Percentiles rank a stretch among this genome's conserved stretches.
Conservation (phyloP, 2,329 filamentous ascomycete species). For the Colletotrichum chrysophilum region DNA sequence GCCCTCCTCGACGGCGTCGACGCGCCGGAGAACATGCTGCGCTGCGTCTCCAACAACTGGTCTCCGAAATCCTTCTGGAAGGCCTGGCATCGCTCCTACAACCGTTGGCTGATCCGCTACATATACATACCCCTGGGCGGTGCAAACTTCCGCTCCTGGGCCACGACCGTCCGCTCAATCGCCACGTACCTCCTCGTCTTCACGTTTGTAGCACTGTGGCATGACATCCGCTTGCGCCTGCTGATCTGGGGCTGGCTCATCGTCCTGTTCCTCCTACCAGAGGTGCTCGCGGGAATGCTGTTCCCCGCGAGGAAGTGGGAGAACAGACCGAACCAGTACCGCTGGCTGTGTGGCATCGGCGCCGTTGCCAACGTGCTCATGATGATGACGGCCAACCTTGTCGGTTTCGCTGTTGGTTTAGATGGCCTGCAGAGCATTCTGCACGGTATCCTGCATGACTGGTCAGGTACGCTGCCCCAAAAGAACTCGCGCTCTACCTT, state of each 20-base stretch:
- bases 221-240: slow-evolving; percentile 90
- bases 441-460: slow-evolving; percentile 76
- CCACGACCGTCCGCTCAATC: slow-evolving; percentile 61
- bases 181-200: slow-evolving; percentile 85
- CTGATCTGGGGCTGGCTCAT: slow-evolving; percentile 98
- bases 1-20: slow-evolving; percentile 88
- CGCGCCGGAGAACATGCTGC: slow-evolving; percentile 97
- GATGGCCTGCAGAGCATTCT: slow-evolving; percentile 84
- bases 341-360: slow-evolving; percentile 80
- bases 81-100: slow-evolving; percentile 93
- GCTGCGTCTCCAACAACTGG: slow-evolving; percentile 95
- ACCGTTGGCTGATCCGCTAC: slow-evolving; percentile 93
- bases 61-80: slow-evolving; percentile 93
- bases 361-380: slow-evolving; percentile 85
- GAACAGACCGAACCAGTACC: slow-evolving; percentile 71
- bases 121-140: slow-evolving; percentile 93
- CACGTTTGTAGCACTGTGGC: slow-evolving; percentile 97
- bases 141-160: slow-evolving; percentile 51
- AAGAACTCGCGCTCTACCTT: background rate
- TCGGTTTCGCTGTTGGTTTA: slow-evolving; percentile 91
- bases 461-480: slow-evolving; percentile 58
- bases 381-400: slow-evolving; percentile 95
- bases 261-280: slow-evolving; percentile 90
- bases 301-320: slow-evolving; percentile 80
- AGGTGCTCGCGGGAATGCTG: slow-evolving; percentile 72